Evolutionary conservation across 1,139 yeast genomes (phyloP).

Genomic region (Scheffersomyces quercinus): DNA sequence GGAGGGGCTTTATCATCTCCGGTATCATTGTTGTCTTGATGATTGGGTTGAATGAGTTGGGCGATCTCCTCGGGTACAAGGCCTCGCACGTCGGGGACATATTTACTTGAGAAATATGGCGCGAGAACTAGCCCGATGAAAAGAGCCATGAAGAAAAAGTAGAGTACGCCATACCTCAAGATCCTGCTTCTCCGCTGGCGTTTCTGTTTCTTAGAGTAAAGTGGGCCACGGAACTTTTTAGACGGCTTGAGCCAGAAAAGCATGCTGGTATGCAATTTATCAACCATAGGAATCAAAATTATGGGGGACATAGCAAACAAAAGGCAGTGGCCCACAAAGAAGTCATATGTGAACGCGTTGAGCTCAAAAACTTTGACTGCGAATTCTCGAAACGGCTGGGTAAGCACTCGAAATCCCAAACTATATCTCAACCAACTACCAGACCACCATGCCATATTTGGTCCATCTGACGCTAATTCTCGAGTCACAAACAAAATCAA

Average conservation of each 20-base stretch:
- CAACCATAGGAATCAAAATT: slow-evolving; percentile 64
- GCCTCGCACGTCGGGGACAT: slow-evolving; percentile 16
- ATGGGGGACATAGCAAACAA: slow-evolving; percentile 63
- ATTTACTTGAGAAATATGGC: slow-evolving; percentile 25
- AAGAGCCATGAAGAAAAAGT: slow-evolving; percentile 16
- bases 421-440: slow-evolving; percentile 71
- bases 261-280: slow-evolving; percentile 36
- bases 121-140: slow-evolving; percentile 20
- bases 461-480: slow-evolving; percentile 55
- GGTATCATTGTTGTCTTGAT: slow-evolving; percentile 62
- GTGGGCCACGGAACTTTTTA: slow-evolving; percentile 25
- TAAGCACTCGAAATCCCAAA: slow-evolving; percentile 56
- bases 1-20: slow-evolving; percentile 39
- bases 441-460: slow-evolving; percentile 84
- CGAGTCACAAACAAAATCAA: slow-evolving; percentile 52
- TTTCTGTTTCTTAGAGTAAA: slow-evolving; percentile 22
- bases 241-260: slow-evolving; percentile 39
- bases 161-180: slow-evolving; percentile 15
- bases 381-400: slow-evolving; percentile 72
- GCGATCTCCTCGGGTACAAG: slow-evolving; percentile 19
- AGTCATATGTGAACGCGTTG: slow-evolving; percentile 70
- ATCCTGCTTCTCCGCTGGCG: slow-evolving; percentile 13
- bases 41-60: slow-evolving; percentile 55
- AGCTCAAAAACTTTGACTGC: slow-evolving; percentile 68
- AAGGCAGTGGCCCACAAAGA: slow-evolving; percentile 64